These are phyloP conservation scores for Coemansia guatemalensis DNA, from an alignment of 192 early-diverging fungal genomes.

Conservation along the genomic window DNA sequence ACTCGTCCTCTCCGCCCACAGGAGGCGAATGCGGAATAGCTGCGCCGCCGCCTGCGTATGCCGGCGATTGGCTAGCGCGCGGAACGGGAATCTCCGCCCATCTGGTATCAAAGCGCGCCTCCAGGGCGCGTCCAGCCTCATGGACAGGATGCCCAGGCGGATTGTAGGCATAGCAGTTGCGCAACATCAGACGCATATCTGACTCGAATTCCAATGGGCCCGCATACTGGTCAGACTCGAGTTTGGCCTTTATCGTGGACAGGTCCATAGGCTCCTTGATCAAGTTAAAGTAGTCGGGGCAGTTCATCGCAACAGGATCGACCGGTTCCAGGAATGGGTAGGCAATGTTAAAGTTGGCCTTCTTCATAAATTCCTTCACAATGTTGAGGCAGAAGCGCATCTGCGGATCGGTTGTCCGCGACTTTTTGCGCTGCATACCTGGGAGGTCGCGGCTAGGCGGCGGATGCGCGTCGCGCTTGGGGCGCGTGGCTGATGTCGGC, in stretches of 20 bases:
- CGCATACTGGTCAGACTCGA: slow-evolving; percentile 66
- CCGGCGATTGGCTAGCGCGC: slow-evolving; percentile 33
- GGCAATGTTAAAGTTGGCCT: slow-evolving; percentile 64
- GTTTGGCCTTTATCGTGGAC: slow-evolving; percentile 69
- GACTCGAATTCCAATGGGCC: slow-evolving; percentile 67
- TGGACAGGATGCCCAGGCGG: slow-evolving; percentile 66
- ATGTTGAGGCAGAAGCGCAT: slow-evolving; percentile 64
- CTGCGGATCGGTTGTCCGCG: slow-evolving; percentile 56
- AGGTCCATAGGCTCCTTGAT: slow-evolving; percentile 92
- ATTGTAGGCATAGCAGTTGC: slow-evolving; percentile 86
- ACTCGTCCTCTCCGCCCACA: slow-evolving; percentile 48
- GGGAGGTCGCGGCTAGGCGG: slow-evolving; percentile 61
- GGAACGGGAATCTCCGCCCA: slow-evolving; percentile 59
- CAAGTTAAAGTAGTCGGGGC: slow-evolving; percentile 84
- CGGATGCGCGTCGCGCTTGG: slow-evolving; percentile 61
- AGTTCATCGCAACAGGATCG: slow-evolving; percentile 75
- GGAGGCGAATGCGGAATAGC: slow-evolving; percentile 44
- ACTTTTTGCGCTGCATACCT: slow-evolving; percentile 42
- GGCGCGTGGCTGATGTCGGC: slow-evolving; percentile 56
- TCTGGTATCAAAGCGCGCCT: slow-evolving; percentile 76
- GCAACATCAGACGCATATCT: slow-evolving; percentile 79
- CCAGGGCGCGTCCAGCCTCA: slow-evolving; percentile 67
- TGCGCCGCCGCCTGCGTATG: slow-evolving; percentile 28
- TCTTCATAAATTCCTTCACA: slow-evolving; percentile 67
- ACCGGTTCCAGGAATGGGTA: slow-evolving; percentile 84